Evolutionary conservation across 345 rosid species (phyloP).

Genomic region (Camelina neglecta): DNA sequence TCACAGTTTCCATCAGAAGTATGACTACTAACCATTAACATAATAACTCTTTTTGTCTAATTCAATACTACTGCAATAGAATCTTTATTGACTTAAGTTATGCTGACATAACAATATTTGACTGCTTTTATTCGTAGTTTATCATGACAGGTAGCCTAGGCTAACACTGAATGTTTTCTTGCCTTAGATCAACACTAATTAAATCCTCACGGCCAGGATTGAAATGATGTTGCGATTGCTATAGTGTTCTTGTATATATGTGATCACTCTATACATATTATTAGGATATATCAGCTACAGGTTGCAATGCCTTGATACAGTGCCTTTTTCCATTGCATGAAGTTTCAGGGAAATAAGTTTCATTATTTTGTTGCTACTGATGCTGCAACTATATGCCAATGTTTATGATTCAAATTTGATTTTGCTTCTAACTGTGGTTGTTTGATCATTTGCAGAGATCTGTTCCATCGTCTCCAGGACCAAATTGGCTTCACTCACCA

Average conservation of each 20-base stretch:
- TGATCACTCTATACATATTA: not conserved
- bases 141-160: constrained; percentile 54
- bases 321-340: too few relatives aligned
- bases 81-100: constrained; percentile 55
- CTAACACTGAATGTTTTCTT: constrained; percentile 43
- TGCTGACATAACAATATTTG: constrained; percentile 62
- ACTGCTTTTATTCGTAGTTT: constrained; percentile 46
- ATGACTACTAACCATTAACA: constrained; percentile 98
- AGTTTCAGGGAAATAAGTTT: not conserved
- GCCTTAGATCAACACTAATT: constrained; percentile 32
- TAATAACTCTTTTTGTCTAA: constrained; percentile 84
- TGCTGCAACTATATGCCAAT: not conserved
- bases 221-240: constrained; percentile 14
- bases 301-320: constrained; percentile 24
- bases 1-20: constrained; percentile 99
- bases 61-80: constrained; percentile 53
- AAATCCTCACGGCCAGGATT: not conserved
- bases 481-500: constrained; percentile 79
- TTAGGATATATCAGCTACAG: constrained; percentile 36
- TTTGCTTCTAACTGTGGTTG: constrained; percentile 42
- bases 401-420: constrained; percentile 5
- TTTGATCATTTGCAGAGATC: constrained; percentile 61
- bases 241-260: not conserved
- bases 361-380: not conserved
- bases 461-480: constrained; percentile 65